A percentile compares a stretch with the other conserved stretches of the same genome.
These are phyloP conservation scores for Taiozyma sp. DNA, from an alignment of 1,139 yeast genomes.

Conservation along the genomic window DNA sequence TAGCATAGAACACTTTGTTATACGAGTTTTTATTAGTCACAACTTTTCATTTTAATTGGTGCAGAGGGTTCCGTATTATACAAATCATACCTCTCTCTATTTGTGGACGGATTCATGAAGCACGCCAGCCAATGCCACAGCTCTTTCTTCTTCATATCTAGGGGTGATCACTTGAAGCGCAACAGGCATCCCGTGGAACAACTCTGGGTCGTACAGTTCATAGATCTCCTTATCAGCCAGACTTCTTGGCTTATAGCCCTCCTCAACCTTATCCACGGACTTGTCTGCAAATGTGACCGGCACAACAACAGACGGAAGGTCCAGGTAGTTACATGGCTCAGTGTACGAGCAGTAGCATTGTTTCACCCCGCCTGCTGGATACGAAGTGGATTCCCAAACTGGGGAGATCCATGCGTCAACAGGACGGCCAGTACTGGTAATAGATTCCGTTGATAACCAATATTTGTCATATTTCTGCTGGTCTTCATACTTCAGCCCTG, in stretches of 20 bases:
- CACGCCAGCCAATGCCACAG: conserved; percentile 26
- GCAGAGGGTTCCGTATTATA: too few species aligned
- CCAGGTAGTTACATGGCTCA: conserved; percentile 51
- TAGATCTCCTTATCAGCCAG: conserved; percentile 35
- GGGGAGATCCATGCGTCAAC: conserved; percentile 47
- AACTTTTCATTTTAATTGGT: too few species aligned
- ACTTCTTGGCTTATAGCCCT: conserved; percentile 30
- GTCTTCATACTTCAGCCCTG: conserved; percentile 31
- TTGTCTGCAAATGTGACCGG: conserved; percentile 56
- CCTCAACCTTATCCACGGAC: conserved; percentile 33
- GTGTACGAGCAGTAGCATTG: conserved; percentile 38
- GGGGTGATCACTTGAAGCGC: conserved; percentile 58
- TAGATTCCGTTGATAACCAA: conserved; percentile 31
- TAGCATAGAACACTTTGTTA: too few species aligned
- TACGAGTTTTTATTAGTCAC: too few species aligned
- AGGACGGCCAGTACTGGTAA: conserved; percentile 35
- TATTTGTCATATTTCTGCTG: conserved; percentile 33
- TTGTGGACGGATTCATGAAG: conserved; percentile 1
- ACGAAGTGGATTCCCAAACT: conserved; percentile 43
- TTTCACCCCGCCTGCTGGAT: conserved; percentile 28
- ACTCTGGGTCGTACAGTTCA: conserved; percentile 45
- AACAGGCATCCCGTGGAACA: conserved; percentile 59
- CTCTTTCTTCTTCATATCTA: conserved; percentile 58
- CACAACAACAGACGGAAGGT: conserved; percentile 50
- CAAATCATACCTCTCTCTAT: background rate